Percentiles rank a stretch among this genome's conserved stretches.
Evolutionary conservation across 768 basidiomycete genomes (phyloP).

Genomic region (Tulasnella calospora): DNA sequence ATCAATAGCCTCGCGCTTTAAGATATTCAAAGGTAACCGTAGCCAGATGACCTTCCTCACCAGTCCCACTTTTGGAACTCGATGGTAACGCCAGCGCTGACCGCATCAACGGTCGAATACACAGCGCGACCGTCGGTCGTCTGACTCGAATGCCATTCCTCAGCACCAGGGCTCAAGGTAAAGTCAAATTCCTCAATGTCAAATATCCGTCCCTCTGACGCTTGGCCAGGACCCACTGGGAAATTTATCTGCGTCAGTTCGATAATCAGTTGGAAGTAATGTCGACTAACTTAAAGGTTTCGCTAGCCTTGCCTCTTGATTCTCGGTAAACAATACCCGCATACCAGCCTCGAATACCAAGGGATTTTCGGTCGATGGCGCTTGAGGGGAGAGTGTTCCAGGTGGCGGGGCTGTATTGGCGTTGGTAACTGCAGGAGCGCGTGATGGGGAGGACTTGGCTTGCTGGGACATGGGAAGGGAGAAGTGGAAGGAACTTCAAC

Average conservation of each 20-base stretch:
- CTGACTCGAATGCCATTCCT: background rate
- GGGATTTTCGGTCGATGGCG: background rate
- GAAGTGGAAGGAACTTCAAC: background rate
- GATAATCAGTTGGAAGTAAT: background rate
- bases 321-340: background rate
- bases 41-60: background rate
- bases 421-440: background rate
- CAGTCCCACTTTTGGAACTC: constrained; percentile 3
- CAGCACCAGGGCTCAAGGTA: background rate
- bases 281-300: background rate
- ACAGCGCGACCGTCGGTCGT: background rate
- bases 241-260: background rate
- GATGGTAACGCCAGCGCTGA: background rate
- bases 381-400: background rate
- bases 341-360: background rate
- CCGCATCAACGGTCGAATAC: background rate
- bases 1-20: background rate
- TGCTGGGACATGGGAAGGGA: background rate
- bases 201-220: background rate
- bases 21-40: background rate
- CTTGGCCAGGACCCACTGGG: background rate
- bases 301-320: too few species aligned
- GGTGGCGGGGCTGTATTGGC: background rate
- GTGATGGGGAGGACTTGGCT: background rate
- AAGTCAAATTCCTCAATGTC: background rate